Conservation (phyloP, 1,284 basidiomycete species). For the Irpex sp. region DNA sequence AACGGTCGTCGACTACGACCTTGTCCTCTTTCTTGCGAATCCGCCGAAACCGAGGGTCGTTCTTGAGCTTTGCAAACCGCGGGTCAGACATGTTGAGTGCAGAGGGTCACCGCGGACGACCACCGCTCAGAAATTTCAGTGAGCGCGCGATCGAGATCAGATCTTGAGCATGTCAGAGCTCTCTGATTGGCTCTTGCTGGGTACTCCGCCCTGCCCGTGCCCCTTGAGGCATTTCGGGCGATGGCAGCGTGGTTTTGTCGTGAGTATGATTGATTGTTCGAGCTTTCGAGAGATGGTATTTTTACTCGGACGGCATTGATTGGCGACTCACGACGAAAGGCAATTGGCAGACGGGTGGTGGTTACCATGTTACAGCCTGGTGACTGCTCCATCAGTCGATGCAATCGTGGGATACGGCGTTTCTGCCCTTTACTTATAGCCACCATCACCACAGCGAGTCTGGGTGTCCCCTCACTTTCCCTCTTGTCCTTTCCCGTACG, state of each 20-base stretch:
- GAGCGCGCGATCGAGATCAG: background rate
- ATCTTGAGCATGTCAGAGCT: background rate
- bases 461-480: slow-evolving; percentile 21
- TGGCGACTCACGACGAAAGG: background rate
- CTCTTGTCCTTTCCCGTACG: slow-evolving; percentile 32
- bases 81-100: slow-evolving; percentile 64
- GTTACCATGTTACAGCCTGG: slow-evolving; percentile 1
- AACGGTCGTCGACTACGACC: slow-evolving; percentile 92
- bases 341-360: background rate
- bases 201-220: background rate
- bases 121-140: background rate
- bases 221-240: background rate
- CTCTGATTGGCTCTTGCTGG: background rate
- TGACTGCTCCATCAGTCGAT: background rate
- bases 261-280: background rate
- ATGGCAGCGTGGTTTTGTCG: background rate
- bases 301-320: background rate
- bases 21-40: slow-evolving; percentile 81
- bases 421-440: slow-evolving; percentile 19
- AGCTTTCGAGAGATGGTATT: background rate
- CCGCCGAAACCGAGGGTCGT: slow-evolving; percentile 90
- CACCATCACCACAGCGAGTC: slow-evolving; percentile 11
- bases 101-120: background rate
- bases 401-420: background rate
- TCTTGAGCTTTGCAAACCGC: slow-evolving; percentile 83